These are phyloP conservation scores for Aegilops umbellulata DNA, from an alignment of 176 grass and related monocot genomes.

Conservation along the genomic window DNA sequence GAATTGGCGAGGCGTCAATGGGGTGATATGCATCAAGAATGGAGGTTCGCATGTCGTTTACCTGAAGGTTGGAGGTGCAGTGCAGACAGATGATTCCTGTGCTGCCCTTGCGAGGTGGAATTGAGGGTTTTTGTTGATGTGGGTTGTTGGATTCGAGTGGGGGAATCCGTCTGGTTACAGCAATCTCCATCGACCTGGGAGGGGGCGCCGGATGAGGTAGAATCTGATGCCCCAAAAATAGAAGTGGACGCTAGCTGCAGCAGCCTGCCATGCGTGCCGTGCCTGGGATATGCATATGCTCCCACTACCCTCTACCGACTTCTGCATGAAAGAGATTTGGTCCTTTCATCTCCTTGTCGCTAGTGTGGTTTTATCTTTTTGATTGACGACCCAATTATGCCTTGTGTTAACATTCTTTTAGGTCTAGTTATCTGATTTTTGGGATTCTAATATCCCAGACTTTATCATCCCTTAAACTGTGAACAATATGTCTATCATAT, in stretches of 20 bases:
- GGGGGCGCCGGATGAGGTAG: background rate
- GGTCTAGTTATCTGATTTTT: too few relatives aligned
- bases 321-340: background rate
- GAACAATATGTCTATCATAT: too few relatives aligned
- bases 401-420: background rate
- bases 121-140: background rate
- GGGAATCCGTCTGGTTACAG: conserved; percentile 15
- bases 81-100: background rate
- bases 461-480: too few relatives aligned
- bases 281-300: background rate
- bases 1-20: background rate
- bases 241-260: background rate
- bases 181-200: background rate
- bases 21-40: background rate
- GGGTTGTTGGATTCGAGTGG: background rate
- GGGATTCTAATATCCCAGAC: too few relatives aligned
- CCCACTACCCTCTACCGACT: background rate
- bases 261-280: background rate
- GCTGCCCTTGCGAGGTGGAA: background rate
- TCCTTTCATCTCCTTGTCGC: background rate
- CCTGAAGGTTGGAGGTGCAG: background rate
- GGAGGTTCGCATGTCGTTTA: background rate
- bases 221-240: conserved; percentile 40
- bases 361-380: background rate
- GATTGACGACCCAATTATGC: background rate